phyloP scores from a whole-genome alignment of 2,329 filamentous ascomycete species.

The Pyrenophora teres region DNA sequence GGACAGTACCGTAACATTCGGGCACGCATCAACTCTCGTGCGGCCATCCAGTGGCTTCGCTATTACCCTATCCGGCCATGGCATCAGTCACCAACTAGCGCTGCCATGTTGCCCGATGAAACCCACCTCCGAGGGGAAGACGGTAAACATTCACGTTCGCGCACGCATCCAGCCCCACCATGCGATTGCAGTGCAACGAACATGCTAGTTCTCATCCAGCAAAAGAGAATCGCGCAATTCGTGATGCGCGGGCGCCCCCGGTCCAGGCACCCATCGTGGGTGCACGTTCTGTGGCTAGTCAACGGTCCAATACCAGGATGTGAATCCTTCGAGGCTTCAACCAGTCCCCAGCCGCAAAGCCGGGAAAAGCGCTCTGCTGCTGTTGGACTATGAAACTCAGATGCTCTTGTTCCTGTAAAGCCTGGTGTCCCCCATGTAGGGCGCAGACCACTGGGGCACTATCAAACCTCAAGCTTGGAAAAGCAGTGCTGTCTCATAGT shows the following conservation, averaged over 20 bases:
- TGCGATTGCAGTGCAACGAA: background rate
- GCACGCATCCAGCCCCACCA: no score
- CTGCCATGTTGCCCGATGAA: background rate
- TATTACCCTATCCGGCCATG: slow-evolving; percentile 17
- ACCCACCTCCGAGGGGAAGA: background rate
- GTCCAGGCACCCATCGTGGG: slow-evolving; percentile 34
- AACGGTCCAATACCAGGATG: slow-evolving; percentile 43
- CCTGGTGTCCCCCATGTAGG: slow-evolving; percentile 41
- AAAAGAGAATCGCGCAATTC: slow-evolving; percentile 27
- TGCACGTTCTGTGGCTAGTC: slow-evolving; percentile 37
- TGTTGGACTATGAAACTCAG: slow-evolving; percentile 37
- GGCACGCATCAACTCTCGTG: slow-evolving; percentile 20
- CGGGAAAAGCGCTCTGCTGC: slow-evolving; percentile 41
- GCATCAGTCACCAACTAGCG: slow-evolving; percentile 14
- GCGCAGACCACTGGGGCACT: slow-evolving; percentile 34
- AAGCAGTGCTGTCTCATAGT: slow-evolving; percentile 42
- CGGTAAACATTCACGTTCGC: no score
- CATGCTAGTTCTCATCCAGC: slow-evolving; percentile 6
- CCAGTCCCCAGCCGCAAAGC: slow-evolving; percentile 44
- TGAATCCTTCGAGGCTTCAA: slow-evolving; percentile 47
- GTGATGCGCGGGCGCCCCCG: slow-evolving; percentile 32
- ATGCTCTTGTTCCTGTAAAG: slow-evolving; percentile 41
- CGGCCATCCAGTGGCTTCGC: slow-evolving; percentile 12
- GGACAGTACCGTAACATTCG: slow-evolving; percentile 10
- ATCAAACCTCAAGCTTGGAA: slow-evolving; percentile 33